A percentile compares a stretch with the other conserved stretches of the same genome.
phyloP scores from a whole-genome alignment of 2,329 filamentous ascomycete species.

The Venturia aucupariae region DNA sequence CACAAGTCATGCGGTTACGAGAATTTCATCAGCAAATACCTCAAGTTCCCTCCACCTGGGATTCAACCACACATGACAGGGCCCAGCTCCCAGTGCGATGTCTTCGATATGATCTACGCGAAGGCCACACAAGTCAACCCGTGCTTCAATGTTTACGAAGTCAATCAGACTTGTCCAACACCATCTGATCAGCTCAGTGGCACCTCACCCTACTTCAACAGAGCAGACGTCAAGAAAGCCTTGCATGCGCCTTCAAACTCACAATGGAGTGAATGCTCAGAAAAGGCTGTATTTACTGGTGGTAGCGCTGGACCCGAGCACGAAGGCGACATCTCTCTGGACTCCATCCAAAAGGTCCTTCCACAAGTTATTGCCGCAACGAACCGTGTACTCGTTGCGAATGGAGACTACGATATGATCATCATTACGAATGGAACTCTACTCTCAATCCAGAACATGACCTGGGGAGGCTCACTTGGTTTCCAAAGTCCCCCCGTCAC shows the following conservation, averaged over 20 bases:
- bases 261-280: conserved; percentile 17
- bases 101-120: conserved; percentile 11
- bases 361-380: conserved; percentile 17
- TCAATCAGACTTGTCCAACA: conserved; percentile 17
- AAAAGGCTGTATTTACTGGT: conserved; percentile 15
- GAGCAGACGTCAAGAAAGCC: conserved; percentile 18
- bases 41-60: conserved; percentile 14
- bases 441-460: conserved; percentile 20
- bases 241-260: conserved; percentile 18
- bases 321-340: conserved; percentile 17
- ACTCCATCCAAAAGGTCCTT: conserved; percentile 18
- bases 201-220: conserved; percentile 45
- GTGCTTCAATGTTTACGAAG: conserved; percentile 19
- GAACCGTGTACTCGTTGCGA: conserved; percentile 16
- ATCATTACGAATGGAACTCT: conserved; percentile 17
- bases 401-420: conserved; percentile 16
- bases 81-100: conserved; percentile 6
- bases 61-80: conserved; percentile 11
- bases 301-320: conserved; percentile 15
- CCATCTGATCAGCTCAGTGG: conserved; percentile 19
- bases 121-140: conserved; percentile 9
- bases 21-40: conserved; percentile 20
- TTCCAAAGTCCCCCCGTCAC: conserved; percentile 16
- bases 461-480: conserved; percentile 17
- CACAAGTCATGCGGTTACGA: conserved; percentile 39